These are phyloP conservation scores for Canavalia gladiata DNA, from an alignment of 306 rosid genomes.

Conservation along the genomic window DNA sequence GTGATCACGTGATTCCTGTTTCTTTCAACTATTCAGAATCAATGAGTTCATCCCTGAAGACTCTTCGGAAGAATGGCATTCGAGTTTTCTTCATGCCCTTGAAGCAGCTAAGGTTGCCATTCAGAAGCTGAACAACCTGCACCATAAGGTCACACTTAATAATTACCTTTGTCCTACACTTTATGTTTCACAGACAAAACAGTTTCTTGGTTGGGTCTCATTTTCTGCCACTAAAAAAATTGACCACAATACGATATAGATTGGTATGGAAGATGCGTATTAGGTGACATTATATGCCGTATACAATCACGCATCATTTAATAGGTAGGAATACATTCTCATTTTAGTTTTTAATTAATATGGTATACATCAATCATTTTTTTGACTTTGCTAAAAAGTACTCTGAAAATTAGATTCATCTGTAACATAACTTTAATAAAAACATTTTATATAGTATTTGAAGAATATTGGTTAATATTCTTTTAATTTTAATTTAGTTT, in stretches of 20 bases:
- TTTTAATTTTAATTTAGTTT: too few species aligned
- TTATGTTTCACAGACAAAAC: neutral
- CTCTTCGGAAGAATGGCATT: conserved; percentile 67
- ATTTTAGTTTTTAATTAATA: too few species aligned
- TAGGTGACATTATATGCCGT: neutral
- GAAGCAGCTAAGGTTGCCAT: conserved; percentile 78
- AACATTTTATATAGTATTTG: too few species aligned
- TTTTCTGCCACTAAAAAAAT: neutral
- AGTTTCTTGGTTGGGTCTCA: neutral
- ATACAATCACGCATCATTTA: neutral
- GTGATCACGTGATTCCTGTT: conserved; percentile 36
- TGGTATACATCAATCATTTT: too few species aligned
- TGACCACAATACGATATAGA: neutral
- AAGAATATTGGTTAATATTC: too few species aligned
- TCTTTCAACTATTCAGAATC: conserved; percentile 50
- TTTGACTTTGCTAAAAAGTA: too few species aligned
- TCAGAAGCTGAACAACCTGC: conserved; percentile 83
- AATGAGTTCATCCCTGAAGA: conserved; percentile 65
- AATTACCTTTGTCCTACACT: neutral
- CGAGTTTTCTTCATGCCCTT: conserved; percentile 73
- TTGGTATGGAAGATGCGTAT: neutral
- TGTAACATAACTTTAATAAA: too few species aligned
- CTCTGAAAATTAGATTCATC: too few species aligned
- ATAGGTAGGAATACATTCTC: too few species aligned
- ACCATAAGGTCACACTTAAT: conserved; percentile 38